Evolutionary conservation across 768 basidiomycete genomes (phyloP).

Genomic region (Leccinum barrowsii): DNA sequence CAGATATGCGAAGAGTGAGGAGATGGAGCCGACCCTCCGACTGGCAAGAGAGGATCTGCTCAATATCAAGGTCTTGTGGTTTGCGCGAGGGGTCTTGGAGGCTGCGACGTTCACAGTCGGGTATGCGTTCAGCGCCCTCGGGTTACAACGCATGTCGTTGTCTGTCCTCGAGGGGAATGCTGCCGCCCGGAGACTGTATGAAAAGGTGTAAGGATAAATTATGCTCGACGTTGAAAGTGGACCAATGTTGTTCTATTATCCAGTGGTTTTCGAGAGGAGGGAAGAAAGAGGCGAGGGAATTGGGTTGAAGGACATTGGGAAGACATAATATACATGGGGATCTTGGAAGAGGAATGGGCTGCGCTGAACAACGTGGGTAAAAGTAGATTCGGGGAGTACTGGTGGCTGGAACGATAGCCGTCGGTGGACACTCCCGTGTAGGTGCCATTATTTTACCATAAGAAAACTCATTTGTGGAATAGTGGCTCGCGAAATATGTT

Average conservation of each 20-base stretch:
- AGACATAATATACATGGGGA: slow-evolving; percentile 32
- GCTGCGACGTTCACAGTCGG: slow-evolving; percentile 33
- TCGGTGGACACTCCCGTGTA: neutral
- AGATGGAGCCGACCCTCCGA: no score
- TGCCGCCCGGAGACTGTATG: slow-evolving; percentile 22
- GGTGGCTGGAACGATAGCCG: neutral
- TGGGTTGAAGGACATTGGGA: slow-evolving; percentile 26
- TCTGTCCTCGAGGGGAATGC: slow-evolving; percentile 33
- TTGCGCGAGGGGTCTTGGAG: no score
- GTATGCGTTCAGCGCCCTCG: slow-evolving; percentile 33
- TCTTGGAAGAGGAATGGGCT: slow-evolving; percentile 33
- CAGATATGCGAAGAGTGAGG: no score
- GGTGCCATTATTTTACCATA: neutral
- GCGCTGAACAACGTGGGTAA: neutral
- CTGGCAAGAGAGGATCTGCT: no score
- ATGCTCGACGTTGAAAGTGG: neutral
- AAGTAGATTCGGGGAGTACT: neutral
- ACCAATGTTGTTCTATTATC: neutral
- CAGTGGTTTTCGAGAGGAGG: slow-evolving; percentile 34
- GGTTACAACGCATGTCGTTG: slow-evolving; percentile 37
- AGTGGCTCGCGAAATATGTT: slow-evolving; percentile 57
- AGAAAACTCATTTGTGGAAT: neutral
- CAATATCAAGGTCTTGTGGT: no score
- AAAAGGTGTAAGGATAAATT: slow-evolving; percentile 27
- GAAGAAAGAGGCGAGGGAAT: slow-evolving; percentile 14